Evolutionary conservation across 306 rosid species (phyloP), one percentile per base, ranked within the genome.

Genomic region (Styphnolobium japonicum): DNA sequence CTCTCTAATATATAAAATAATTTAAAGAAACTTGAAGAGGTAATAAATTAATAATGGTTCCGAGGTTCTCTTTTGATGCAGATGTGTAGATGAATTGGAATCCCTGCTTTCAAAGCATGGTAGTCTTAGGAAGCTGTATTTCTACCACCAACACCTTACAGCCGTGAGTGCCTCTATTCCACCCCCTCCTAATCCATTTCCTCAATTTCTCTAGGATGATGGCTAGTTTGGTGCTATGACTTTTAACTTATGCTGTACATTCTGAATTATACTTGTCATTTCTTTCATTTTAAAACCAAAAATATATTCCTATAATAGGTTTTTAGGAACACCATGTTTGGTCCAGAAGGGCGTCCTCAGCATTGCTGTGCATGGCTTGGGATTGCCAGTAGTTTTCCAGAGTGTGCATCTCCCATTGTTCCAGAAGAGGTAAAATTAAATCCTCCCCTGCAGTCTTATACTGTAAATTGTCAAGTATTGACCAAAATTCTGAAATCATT

Each of bases 281-380:
- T 72, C 21, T 75, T 80, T 78, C 78, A 75, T 86, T 81, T 46
- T 81, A 33, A 75, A 71, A 74, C 27, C 67, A 66, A 14, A 77
- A 49, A 75, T 82, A 78, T 33, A 61, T 79, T 82, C 74, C 81
- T 69, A 19, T 37, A 19, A 71, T 37, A 95, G 99, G 98, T 95
- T 60, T 95, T 95, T 78, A 93, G 99, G 80, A 95, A 95, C 87
- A 95, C 99, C 37, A 95, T 95, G 98, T 95, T 95, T 88, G 99
- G 99, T 72, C 98, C 99, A 22, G 99, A 95, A 89, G 99, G 99
- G 40, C 97, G 98, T 77, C 99, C 99, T 69, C 98, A 95, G 49
- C 99, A 95, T 88, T 95, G 99, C 65, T 95, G 99, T 88, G 97
- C 99, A 52, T 95, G 99, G 99, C 98, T 93, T 82, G 97, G 99